Base-by-base conservation (phyloP, 2,329 filamentous ascomycete genomes). In the Dactylellina drechsleri region DNA sequence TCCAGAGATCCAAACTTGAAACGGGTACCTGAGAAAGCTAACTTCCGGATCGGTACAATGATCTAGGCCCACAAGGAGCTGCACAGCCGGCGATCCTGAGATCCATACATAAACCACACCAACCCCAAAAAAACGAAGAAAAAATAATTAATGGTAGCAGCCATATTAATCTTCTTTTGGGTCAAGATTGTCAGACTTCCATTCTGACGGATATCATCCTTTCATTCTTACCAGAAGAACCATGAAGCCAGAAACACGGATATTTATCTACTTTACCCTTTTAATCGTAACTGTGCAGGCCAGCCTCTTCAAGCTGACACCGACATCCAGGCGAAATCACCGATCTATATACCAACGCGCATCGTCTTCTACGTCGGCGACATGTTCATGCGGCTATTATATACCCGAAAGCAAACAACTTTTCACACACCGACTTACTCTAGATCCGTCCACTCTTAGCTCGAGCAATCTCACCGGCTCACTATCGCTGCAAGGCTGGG, bases 361-460 rank as follows among this genome's bases (percentile, higher is more conserved):
- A 15, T 1, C 31, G 1, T 5, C 58, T 7, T 2, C 43, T 8
- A 36, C 49, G 8, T 43, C 36, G 2, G 36, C 52, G 7, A 31
- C 60, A 4, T 75, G 71, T 43, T 16, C 31, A n/a, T 76, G 72
- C 28, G 72, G 72, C 12, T 76, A 70, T 43, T 76, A 76, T 45
- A 66, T 76, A 15, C 72, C 72, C 1, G 72, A 76, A 26, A 66
- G 52, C 3, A 71, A 62, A 20, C 56, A 53, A 7, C 61, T 40
- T 8, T 76, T 76, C 23, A 76, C 72, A 2, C 60, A 70, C 15
- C 54, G 20, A 18, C 10, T 66, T 28, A 52, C 40, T 10, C 20
- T 76, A 3, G 36, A 71, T 4, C 65, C 72, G 13, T 45, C 59
- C 4, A 20, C 36, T 0, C 36, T 70, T 4, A 43, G 5, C n/a